phyloP scores from a whole-genome alignment of 2,329 filamentous ascomycete genomes.

The Alternaria ventricosa region DNA sequence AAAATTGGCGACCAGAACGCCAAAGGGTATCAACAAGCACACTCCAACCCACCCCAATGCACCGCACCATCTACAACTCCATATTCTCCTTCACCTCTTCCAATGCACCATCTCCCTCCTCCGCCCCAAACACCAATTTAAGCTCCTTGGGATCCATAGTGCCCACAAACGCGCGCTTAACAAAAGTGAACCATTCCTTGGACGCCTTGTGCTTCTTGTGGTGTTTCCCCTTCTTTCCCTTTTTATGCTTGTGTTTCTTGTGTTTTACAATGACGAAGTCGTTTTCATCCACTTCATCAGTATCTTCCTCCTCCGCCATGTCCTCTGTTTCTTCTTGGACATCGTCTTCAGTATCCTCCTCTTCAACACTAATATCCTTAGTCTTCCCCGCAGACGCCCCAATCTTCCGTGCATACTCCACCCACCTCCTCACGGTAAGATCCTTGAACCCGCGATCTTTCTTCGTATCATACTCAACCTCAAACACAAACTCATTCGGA shows the following conservation, averaged over 20 bases:
- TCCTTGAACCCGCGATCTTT: conserved; percentile 80
- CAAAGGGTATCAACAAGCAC: not conserved
- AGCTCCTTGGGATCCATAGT: conserved; percentile 73
- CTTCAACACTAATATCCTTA: conserved; percentile 10
- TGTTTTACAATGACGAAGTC: conserved; percentile 39
- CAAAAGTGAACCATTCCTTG: conserved; percentile 78
- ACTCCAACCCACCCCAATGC: not conserved
- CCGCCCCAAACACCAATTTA: conserved; percentile 43
- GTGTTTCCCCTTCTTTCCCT: conserved; percentile 61
- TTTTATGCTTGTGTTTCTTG: conserved; percentile 57
- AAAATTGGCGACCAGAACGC: not conserved
- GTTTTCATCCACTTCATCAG: conserved; percentile 31
- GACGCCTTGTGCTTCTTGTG: conserved; percentile 55
- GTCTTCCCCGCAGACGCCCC: conserved; percentile 57
- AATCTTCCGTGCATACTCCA: conserved; percentile 81
- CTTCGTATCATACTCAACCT: conserved; percentile 86
- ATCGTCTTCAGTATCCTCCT: conserved; percentile 25
- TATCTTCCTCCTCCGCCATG: conserved; percentile 28
- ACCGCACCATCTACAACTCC: conserved; percentile 18
- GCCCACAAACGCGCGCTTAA: conserved; percentile 79
- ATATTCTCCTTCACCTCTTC: conserved; percentile 22
- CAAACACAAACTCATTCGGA: conserved; percentile 71
- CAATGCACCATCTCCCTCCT: not conserved
- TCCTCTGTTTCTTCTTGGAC: conserved; percentile 19
- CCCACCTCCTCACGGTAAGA: conserved; percentile 80